Percentiles rank a stretch among this genome's conserved stretches.
These are phyloP conservation scores for Grammothele lineata DNA, from an alignment of 768 basidiomycete genomes.

Conservation along the genomic window DNA sequence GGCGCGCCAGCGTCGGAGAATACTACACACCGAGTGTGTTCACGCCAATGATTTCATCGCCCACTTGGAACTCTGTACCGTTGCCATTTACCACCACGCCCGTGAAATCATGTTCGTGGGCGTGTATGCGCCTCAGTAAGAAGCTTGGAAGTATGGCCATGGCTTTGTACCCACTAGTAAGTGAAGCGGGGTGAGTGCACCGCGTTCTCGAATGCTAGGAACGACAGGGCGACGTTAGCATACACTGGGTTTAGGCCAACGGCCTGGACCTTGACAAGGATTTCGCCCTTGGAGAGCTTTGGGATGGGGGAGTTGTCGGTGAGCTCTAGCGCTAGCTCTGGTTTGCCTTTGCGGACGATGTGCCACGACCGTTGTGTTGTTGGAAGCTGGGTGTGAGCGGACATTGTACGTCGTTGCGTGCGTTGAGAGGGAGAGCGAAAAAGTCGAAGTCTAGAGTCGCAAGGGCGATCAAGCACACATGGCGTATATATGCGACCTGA, in stretches of 20 bases:
- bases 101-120: constrained; percentile 59
- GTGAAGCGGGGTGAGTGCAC: background rate
- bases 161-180: constrained; percentile 52
- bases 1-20: background rate
- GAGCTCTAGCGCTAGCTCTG: constrained; percentile 27
- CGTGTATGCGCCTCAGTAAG: constrained; percentile 42
- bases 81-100: constrained; percentile 58
- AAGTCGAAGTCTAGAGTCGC: no score
- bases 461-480: no score
- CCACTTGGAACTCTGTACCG: constrained; percentile 45
- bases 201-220: background rate
- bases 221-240: constrained; percentile 12
- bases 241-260: constrained; percentile 69
- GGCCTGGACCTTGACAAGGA: constrained; percentile 49
- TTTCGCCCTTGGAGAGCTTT: constrained; percentile 34
- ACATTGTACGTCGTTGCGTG: no score
- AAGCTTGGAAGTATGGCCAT: constrained; percentile 48
- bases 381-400: constrained; percentile 10
- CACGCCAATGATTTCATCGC: constrained; percentile 64
- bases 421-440: no score
- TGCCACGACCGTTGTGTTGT: constrained; percentile 27
- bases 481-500: no score
- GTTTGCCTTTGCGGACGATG: constrained; percentile 24
- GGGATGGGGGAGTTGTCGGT: constrained; percentile 27
- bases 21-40: constrained; percentile 33